Evolutionary conservation across 495 filamentous ascomycete species (phyloP).

Genomic region (Thermothielavioides terrestris): DNA sequence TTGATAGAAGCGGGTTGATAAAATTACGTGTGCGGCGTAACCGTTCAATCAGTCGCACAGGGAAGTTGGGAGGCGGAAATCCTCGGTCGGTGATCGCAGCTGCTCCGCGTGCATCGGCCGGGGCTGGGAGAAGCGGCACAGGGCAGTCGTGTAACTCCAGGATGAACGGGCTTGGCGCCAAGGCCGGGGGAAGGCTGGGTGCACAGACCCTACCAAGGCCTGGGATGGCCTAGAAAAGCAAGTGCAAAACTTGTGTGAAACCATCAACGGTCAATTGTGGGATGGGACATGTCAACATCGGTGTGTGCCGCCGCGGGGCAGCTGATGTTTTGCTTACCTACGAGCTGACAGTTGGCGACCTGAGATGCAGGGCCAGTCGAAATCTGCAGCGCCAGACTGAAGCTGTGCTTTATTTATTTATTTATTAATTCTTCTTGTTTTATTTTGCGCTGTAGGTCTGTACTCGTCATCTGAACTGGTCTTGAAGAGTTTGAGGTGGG

Average conservation of each 20-base stretch:
- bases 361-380: constrained; percentile 4
- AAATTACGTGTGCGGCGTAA: too few relatives aligned
- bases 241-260: neutral
- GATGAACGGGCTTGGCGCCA: constrained; percentile 6
- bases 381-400: constrained; percentile 6
- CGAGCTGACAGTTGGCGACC: neutral
- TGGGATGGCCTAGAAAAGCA: neutral
- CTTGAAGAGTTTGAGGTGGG: neutral
- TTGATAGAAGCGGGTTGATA: too few relatives aligned
- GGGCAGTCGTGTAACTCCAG: constrained; percentile 1
- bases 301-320: neutral
- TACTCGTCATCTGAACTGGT: too few relatives aligned
- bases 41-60: neutral
- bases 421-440: neutral
- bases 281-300: neutral
- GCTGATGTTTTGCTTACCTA: neutral
- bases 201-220: constrained; percentile 3
- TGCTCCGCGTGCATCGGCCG: constrained; percentile 6
- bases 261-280: neutral
- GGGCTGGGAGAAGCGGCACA: neutral
- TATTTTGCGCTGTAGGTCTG: too few relatives aligned
- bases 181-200: neutral
- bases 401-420: neutral
- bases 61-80: neutral
- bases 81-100: neutral